Base-by-base conservation (phyloP, 1,139 yeast species). In the Sporopachydermia cereana region DNA sequence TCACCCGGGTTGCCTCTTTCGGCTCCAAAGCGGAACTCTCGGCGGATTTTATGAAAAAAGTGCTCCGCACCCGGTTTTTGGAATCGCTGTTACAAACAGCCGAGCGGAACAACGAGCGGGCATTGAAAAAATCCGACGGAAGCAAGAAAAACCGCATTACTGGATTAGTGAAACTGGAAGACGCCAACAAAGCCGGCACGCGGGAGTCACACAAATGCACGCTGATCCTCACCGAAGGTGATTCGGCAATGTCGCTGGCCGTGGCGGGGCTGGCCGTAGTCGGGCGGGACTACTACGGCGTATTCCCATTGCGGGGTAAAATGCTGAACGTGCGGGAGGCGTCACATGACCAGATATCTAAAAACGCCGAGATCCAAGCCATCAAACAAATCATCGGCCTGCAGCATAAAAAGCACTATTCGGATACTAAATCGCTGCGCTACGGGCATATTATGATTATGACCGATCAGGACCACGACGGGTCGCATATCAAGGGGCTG, bases 381-480 rank as follows among this genome's bases (percentile, higher is more conserved):
- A 77, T 93, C 56, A 93, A 93, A 59, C 91, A 89, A 61, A 93
- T 93, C 55, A 83, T 93, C 69, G 99, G 99, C 22, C 69, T 93
- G 47, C 96, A 89, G 61, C 98, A 93, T 63, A 86, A 84, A 55
- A 89, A 88, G 65, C 72, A 70, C 39, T 93, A 93, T 60, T 80
- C 79, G 31, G 83, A 79, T 54, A 71, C 84, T 7, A 76, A 75
- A 48, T 79, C 81, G 9, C 69, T 93, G 51, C 78, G 99, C 59
- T 93, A 93, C 59, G 98, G 99, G 24, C 96, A 88, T 61, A 76
- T 93, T 44, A 91, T 93, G 97, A 88, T 93, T 58, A 93, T 93
- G 98, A 88, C 99, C 3, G 99, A 93, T 84, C 99, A 93, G 66
- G 99, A 93, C 84, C 96, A 89, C 57, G 99, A 93, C 72, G 99